phyloP scores from a whole-genome alignment of 2,329 filamentous ascomycete species.

The Westerdykella sp. region DNA sequence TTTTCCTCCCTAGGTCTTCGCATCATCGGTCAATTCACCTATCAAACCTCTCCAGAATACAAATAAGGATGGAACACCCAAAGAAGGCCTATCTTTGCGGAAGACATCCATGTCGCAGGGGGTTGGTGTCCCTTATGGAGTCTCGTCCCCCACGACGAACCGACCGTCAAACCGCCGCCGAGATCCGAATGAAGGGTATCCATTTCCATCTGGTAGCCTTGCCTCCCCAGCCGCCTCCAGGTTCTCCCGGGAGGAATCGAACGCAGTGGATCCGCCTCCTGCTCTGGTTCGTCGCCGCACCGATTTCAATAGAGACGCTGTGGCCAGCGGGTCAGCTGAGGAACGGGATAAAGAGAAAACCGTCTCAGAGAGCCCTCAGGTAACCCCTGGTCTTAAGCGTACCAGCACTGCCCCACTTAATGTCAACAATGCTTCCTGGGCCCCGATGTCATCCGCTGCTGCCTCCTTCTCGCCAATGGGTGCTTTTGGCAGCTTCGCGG shows the following conservation, averaged over 20 bases:
- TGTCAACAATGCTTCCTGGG: slow-evolving; percentile 49
- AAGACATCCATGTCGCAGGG: slow-evolving; percentile 78
- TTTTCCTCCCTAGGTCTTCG: slow-evolving; percentile 58
- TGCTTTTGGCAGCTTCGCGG: slow-evolving; percentile 84
- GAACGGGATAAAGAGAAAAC: slow-evolving; percentile 47
- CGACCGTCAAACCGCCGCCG: slow-evolving; percentile 74
- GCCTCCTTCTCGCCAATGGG: slow-evolving; percentile 70
- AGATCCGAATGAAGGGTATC: slow-evolving; percentile 70
- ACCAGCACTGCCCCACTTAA: slow-evolving; percentile 51
- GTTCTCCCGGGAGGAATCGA: slow-evolving; percentile 59
- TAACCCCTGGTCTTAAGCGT: slow-evolving; percentile 52
- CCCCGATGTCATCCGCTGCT: slow-evolving; percentile 53
- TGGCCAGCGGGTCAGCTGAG: slow-evolving; percentile 38
- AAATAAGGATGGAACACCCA: slow-evolving; percentile 56
- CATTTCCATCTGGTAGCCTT: slow-evolving; percentile 45
- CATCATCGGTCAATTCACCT: slow-evolving; percentile 84
- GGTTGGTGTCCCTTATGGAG: slow-evolving; percentile 57
- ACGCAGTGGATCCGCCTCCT: slow-evolving; percentile 54
- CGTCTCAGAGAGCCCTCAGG: slow-evolving; percentile 37
- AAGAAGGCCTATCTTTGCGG: slow-evolving; percentile 57
- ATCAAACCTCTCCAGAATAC: slow-evolving; percentile 72
- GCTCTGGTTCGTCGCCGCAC: slow-evolving; percentile 56
- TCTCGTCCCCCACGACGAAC: slow-evolving; percentile 66
- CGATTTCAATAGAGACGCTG: slow-evolving; percentile 50
- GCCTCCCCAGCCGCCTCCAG: slow-evolving; percentile 58